phyloP scores from a whole-genome alignment of 176 grass and related monocot species.

The Musa acuminata region DNA sequence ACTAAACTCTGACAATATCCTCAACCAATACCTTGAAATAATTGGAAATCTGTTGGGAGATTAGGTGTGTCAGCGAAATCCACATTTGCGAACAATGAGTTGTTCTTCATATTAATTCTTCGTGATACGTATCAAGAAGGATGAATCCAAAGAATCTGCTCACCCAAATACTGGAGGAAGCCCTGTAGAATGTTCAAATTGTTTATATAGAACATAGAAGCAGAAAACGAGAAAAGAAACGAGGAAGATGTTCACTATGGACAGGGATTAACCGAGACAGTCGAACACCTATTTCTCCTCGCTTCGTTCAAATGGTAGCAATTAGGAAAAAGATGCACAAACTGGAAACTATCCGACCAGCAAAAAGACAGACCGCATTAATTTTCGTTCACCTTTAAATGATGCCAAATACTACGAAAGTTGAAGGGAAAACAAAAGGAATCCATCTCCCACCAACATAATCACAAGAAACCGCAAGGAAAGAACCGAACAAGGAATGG shows the following conservation, averaged over 20 bases:
- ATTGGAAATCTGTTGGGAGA: slow-evolving; percentile 44
- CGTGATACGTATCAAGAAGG: not conserved
- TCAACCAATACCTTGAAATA: slow-evolving; percentile 48
- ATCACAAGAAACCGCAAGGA: not conserved
- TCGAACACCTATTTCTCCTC: not conserved
- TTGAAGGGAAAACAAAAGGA: not conserved
- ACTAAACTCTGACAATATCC: slow-evolving; percentile 43
- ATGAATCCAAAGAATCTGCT: not conserved
- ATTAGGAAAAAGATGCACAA: not conserved
- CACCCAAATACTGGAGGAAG: not conserved
- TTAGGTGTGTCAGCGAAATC: slow-evolving; percentile 42
- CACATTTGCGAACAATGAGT: slow-evolving; percentile 38
- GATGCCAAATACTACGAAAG: not conserved
- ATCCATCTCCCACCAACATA: not conserved
- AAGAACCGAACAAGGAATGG: not conserved
- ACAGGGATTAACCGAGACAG: not conserved
- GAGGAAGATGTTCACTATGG: not conserved
- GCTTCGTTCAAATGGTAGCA: not conserved
- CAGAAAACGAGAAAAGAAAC: not conserved
- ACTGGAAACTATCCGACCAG: not conserved
- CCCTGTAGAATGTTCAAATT: not conserved
- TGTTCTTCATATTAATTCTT: slow-evolving; percentile 40
- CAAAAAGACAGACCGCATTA: not conserved
- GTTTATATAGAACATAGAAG: not conserved
- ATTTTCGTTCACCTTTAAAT: not conserved